Conservation (phyloP, 768 basidiomycete genomes). For the Leccinum subtestaceum region DNA sequence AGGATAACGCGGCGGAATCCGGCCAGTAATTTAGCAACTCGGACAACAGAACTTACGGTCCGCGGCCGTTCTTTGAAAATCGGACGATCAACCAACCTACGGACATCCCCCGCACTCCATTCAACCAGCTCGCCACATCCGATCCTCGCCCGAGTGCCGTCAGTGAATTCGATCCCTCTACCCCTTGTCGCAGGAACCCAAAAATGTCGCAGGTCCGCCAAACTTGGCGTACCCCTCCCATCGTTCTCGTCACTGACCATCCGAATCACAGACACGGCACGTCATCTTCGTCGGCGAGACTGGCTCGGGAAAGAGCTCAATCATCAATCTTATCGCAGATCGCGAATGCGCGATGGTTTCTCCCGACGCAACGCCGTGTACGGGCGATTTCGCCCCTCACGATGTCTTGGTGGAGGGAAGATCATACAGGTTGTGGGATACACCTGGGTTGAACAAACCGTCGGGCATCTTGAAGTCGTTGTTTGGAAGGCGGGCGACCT, state of each 20-base stretch:
- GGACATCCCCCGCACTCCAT: not conserved
- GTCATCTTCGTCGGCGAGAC: conserved; percentile 37
- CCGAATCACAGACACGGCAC: conserved; percentile 17
- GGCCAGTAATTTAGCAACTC: not conserved
- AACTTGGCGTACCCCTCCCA: not conserved
- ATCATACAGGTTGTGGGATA: conserved; percentile 31
- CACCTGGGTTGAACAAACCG: conserved; percentile 27
- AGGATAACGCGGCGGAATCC: not conserved
- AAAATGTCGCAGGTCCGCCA: not conserved
- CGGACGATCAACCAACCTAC: not conserved
- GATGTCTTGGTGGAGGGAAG: conserved; percentile 16
- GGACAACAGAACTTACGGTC: too few relatives aligned
- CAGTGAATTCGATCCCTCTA: not conserved
- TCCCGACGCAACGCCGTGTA: conserved; percentile 31
- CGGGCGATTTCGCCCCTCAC: conserved; percentile 26
- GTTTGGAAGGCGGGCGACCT: conserved; percentile 6
- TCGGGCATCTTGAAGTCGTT: not conserved
- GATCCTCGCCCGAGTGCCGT: not conserved
- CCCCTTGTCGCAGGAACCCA: not conserved
- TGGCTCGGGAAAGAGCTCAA: conserved; percentile 38
- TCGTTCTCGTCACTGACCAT: not conserved
- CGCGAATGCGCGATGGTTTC: conserved; percentile 25
- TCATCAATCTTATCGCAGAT: conserved; percentile 40
- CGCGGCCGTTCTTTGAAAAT: not conserved
- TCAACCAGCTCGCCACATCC: not conserved